Conservation (phyloP, 495 filamentous ascomycete genomes). For the Cetradonia linearis region DNA sequence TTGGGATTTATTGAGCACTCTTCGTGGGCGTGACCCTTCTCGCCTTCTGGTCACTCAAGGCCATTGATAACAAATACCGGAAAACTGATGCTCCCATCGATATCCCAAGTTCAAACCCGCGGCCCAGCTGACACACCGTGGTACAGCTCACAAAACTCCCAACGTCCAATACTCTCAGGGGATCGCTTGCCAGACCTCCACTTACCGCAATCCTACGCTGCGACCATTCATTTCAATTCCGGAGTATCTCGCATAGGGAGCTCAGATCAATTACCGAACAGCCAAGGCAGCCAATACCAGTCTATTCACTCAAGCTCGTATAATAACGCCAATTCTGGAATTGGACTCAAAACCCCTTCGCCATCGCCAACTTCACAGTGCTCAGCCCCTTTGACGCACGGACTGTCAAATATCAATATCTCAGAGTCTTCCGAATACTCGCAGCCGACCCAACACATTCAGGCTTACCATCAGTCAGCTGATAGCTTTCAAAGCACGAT, state of each 20-base stretch:
- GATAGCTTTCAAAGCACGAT: conserved; percentile 36
- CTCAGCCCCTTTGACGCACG: conserved; percentile 18
- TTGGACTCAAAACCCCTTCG: conserved; percentile 31
- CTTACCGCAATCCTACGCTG: conserved; percentile 52
- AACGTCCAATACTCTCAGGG: conserved; percentile 57
- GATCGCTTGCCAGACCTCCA: conserved; percentile 72
- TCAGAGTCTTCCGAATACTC: conserved; percentile 20
- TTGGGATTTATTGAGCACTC: conserved; percentile 26
- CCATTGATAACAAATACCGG: conserved; percentile 52
- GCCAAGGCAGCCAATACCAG: conserved; percentile 40
- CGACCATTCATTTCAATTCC: conserved; percentile 50
- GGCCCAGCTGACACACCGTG: conserved; percentile 69
- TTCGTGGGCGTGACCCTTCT: conserved; percentile 27
- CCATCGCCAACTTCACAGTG: conserved; percentile 36
- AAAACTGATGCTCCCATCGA: conserved; percentile 98
- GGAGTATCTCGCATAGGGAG: conserved; percentile 33
- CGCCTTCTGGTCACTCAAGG: conserved; percentile 30
- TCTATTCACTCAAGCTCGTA: conserved; percentile 28
- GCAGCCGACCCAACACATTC: conserved; percentile 15
- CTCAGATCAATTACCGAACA: conserved; percentile 41
- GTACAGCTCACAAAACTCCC: conserved; percentile 61
- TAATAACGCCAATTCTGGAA: conserved; percentile 13
- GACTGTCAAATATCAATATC: conserved; percentile 20
- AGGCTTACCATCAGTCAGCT: conserved; percentile 12
- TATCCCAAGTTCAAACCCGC: conserved; percentile 83